Conservation (phyloP, 441 rosid species). For the Viola pubescens region DNA sequence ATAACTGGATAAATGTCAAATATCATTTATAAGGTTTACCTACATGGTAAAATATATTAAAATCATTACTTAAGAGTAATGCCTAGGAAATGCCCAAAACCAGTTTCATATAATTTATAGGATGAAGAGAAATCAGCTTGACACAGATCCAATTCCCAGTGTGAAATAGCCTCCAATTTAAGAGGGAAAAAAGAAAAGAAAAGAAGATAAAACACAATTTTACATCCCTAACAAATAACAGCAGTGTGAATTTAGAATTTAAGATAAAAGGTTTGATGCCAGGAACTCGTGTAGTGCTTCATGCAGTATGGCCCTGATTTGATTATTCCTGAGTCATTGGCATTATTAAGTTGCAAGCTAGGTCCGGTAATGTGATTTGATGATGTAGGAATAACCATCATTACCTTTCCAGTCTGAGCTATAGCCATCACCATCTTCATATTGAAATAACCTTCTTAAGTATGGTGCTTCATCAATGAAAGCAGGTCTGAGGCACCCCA, state of each 20-base stretch:
- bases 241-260: too few species aligned
- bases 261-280: too few species aligned
- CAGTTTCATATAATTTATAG: background rate
- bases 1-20: background rate
- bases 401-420: conserved; percentile 58
- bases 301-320: too few species aligned
- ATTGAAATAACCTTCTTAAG: conserved; percentile 50
- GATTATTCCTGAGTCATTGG: too few species aligned
- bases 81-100: background rate
- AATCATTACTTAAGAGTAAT: background rate
- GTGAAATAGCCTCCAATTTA: too few species aligned
- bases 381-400: too few species aligned
- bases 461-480: conserved; percentile 71
- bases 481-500: conserved; percentile 72
- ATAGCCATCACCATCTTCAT: conserved; percentile 51
- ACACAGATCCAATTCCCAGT: background rate
- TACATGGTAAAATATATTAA: background rate
- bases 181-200: too few species aligned
- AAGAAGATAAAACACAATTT: too few species aligned
- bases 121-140: background rate
- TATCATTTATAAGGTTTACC: background rate
- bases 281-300: too few species aligned
- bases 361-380: too few species aligned
- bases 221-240: too few species aligned
- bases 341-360: too few species aligned